phyloP scores from a whole-genome alignment of 176 grass and related monocot species.

The Juncus effusus region DNA sequence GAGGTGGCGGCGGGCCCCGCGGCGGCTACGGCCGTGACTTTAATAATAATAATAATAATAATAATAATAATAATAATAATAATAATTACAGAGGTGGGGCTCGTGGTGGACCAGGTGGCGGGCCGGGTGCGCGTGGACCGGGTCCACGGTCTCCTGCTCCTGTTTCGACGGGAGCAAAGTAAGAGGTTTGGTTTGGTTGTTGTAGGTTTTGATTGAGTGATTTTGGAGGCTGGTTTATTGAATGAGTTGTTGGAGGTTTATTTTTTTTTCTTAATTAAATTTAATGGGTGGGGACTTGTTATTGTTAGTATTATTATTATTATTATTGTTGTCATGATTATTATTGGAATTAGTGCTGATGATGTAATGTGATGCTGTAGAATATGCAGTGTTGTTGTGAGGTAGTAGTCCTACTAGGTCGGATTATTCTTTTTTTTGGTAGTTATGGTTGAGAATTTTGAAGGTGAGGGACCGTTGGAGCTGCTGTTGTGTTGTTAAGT shows the following conservation, averaged over 20 bases:
- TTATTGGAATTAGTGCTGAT: slow-evolving; percentile 19
- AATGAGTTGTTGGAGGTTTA: too few relatives aligned
- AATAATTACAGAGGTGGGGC: slow-evolving; percentile 48
- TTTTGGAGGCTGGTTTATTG: too few relatives aligned
- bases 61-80: slow-evolving; percentile 21
- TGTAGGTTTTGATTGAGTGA: too few relatives aligned
- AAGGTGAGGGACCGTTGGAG: background rate
- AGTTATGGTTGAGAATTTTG: slow-evolving; percentile 26
- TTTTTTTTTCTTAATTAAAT: too few relatives aligned
- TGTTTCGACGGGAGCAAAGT: slow-evolving; percentile 23
- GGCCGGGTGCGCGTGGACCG: slow-evolving; percentile 42
- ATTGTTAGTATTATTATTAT: too few relatives aligned
- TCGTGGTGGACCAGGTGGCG: slow-evolving; percentile 69
- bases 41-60: slow-evolving; percentile 16
- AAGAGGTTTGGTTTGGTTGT: background rate
- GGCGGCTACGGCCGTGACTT: slow-evolving; percentile 58
- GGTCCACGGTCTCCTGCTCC: slow-evolving; percentile 25
- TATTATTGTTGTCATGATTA: too few relatives aligned
- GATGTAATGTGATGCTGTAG: slow-evolving; percentile 21
- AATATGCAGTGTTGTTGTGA: slow-evolving; percentile 15
- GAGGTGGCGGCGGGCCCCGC: slow-evolving; percentile 57
- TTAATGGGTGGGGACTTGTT: too few relatives aligned
- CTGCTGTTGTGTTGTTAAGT: too few relatives aligned
- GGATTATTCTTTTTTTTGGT: background rate
- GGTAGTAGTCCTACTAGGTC: background rate